Conservation (phyloP, 352 stramenopile genomes). For the Poterioochromonas sp. region DNA sequence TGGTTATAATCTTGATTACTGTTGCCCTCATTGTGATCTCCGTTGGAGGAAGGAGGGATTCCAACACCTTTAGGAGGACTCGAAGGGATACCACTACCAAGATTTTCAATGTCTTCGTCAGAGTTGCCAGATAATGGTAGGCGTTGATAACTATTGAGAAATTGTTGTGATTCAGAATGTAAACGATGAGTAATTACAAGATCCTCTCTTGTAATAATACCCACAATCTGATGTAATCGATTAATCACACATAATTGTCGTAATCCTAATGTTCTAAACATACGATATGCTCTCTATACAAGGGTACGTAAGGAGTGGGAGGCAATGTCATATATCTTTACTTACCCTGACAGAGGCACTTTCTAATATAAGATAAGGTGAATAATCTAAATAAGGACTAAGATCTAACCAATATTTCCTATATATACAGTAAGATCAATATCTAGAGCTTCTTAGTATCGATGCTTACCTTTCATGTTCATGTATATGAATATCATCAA, state of each 20-base stretch:
- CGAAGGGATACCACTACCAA: too few species aligned
- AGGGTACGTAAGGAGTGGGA: slow-evolving; percentile 78
- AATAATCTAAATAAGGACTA: background rate
- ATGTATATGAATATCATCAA: slow-evolving; percentile 58
- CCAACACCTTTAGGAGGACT: too few species aligned
- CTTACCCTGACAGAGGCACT: slow-evolving; percentile 70
- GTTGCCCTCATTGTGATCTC: too few species aligned
- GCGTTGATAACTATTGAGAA: too few species aligned
- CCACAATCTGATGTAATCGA: slow-evolving; percentile 68
- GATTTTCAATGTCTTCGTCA: too few species aligned
- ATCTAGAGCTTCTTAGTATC: background rate
- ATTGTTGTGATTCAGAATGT: too few species aligned
- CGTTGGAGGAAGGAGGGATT: too few species aligned
- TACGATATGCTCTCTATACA: slow-evolving; percentile 84
- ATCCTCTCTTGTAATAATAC: slow-evolving; percentile 26
- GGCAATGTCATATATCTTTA: too few species aligned
- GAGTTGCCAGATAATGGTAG: too few species aligned
- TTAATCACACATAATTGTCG: slow-evolving; percentile 87
- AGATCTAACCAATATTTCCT: slow-evolving; percentile 3
- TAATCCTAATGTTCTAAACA: slow-evolving; percentile 91
- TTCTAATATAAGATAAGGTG: slow-evolving; percentile 55
- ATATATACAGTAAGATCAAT: background rate
- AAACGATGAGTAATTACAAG: background rate
- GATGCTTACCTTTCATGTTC: slow-evolving; percentile 52
- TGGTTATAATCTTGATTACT: too few species aligned